Evolutionary conservation across 352 stramenopile species (phyloP).

Genomic region (Globisporangium mamillatum): DNA sequence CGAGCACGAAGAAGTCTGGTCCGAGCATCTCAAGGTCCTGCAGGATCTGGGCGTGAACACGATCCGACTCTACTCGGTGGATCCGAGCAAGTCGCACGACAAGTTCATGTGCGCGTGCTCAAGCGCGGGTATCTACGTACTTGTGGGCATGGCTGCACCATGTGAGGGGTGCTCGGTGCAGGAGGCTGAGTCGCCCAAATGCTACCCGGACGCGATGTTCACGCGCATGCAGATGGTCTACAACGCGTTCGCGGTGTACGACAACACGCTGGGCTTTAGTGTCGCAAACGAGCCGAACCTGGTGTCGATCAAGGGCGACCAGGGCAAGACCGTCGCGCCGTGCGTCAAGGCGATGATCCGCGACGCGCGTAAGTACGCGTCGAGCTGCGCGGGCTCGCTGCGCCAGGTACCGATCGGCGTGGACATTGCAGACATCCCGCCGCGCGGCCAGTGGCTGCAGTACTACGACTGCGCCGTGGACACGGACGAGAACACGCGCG

Average conservation of each 20-base stretch:
- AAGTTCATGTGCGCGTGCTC: conserved; percentile 74
- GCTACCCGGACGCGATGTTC: conserved; percentile 47
- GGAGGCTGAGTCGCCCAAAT: conserved; percentile 32
- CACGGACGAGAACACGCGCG: conserved; percentile 40
- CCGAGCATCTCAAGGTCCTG: conserved; percentile 41
- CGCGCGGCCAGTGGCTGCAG: conserved; percentile 33
- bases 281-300: conserved; percentile 30
- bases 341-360: conserved; percentile 53
- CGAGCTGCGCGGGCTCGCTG: conserved; percentile 27
- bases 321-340: conserved; percentile 26
- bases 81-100: conserved; percentile 60
- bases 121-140: conserved; percentile 50
- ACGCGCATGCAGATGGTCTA: conserved; percentile 41
- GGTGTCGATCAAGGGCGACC: conserved; percentile 1
- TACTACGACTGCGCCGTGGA: conserved; percentile 51
- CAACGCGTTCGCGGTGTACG: conserved; percentile 57
- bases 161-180: conserved; percentile 35
- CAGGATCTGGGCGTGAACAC: conserved; percentile 62
- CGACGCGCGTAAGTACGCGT: conserved; percentile 40
- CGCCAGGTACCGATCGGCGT: conserved; percentile 47
- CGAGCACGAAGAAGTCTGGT: conserved; percentile 55
- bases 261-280: conserved; percentile 55
- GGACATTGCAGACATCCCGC: conserved; percentile 45
- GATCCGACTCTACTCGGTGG: conserved; percentile 65
- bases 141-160: conserved; percentile 45